phyloP scores from a whole-genome alignment of 495 filamentous ascomycete genomes.

The Mycothermus thermophilus region DNA sequence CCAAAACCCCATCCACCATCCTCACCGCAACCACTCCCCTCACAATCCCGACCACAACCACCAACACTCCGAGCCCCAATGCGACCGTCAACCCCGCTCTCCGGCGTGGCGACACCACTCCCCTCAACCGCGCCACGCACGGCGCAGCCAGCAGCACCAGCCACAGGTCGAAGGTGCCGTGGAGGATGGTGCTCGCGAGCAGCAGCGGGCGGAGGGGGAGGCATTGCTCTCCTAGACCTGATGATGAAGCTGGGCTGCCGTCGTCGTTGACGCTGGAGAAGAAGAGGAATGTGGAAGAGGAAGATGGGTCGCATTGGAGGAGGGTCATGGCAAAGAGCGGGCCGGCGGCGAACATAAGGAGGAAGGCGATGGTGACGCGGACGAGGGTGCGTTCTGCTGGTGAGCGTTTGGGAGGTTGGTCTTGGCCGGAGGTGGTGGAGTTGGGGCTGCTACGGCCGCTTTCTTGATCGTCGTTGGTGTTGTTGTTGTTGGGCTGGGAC shows the following conservation, averaged over 20 bases:
- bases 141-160: conserved; percentile 24
- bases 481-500: conserved; percentile 3
- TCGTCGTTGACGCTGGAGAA: no score
- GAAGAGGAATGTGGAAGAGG: no score
- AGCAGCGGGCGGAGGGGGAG: conserved; percentile 22
- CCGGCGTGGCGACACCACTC: conserved; percentile 20
- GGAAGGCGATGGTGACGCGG: conserved; percentile 18
- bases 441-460: no score
- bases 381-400: conserved; percentile 16
- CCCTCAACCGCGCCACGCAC: conserved; percentile 19
- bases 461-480: not conserved
- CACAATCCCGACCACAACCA: conserved; percentile 23
- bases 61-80: conserved; percentile 23
- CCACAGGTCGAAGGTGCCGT: conserved; percentile 24
- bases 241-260: no score
- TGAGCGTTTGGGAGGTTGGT: not conserved
- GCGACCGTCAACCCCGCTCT: conserved; percentile 21
- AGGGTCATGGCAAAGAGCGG: conserved; percentile 25
- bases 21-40: conserved; percentile 12
- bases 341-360: no score
- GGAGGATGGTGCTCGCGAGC: conserved; percentile 19
- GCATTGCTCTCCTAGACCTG: no score
- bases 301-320: conserved; percentile 25
- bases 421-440: conserved; percentile 8
- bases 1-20: not conserved